Percentiles rank a stretch among this genome's conserved stretches.
phyloP scores from a whole-genome alignment of 2,329 filamentous ascomycete species.

The Leptographium procerum region DNA sequence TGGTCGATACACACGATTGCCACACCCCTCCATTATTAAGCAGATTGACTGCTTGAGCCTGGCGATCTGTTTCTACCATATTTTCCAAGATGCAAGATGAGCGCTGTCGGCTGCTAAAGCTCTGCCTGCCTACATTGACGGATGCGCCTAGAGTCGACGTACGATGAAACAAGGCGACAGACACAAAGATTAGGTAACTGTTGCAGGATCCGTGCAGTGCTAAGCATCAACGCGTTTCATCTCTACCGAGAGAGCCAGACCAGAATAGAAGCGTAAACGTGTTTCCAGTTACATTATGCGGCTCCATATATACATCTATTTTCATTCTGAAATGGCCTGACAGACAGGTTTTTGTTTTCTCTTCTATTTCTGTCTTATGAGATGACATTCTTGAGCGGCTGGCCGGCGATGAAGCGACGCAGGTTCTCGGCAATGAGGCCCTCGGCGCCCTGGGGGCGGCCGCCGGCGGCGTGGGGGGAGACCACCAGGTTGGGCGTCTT shows the following conservation, averaged over 20 bases:
- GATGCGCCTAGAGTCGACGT: too few relatives aligned
- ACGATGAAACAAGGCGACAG: background rate
- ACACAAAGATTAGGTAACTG: background rate
- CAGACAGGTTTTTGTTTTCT: background rate
- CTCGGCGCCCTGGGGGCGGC: constrained; percentile 49
- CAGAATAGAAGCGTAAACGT: background rate
- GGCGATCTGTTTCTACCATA: too few relatives aligned
- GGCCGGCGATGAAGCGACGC: constrained; percentile 45
- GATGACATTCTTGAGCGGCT: constrained; percentile 42
- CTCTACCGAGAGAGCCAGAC: background rate
- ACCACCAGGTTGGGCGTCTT: constrained; percentile 14
- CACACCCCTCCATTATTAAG: too few relatives aligned
- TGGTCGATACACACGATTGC: too few relatives aligned
- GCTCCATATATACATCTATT: background rate
- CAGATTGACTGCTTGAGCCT: too few relatives aligned
- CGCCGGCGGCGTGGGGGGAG: constrained; percentile 34
- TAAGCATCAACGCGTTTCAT: too few relatives aligned
- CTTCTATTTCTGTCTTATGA: too few relatives aligned
- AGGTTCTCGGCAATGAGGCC: constrained; percentile 49
- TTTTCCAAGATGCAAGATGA: too few relatives aligned
- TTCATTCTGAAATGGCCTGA: background rate
- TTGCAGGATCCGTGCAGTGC: background rate
- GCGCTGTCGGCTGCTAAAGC: too few relatives aligned
- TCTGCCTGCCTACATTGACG: too few relatives aligned
- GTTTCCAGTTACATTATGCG: background rate